Evolutionary conservation across 768 basidiomycete genomes (phyloP).

Genomic region (Lentinula raphanica): DNA sequence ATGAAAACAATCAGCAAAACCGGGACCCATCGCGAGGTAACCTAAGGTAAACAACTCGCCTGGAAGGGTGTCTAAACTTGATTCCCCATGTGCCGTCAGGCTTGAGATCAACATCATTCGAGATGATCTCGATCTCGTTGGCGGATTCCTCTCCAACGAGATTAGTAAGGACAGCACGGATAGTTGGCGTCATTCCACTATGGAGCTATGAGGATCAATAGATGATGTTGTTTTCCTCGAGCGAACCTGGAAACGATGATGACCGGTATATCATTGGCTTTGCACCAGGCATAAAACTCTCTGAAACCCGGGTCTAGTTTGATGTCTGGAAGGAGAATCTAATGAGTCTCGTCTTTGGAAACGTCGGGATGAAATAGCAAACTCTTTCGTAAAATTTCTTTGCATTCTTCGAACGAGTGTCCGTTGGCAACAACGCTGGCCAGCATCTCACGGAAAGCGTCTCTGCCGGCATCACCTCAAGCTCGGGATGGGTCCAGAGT

Average conservation of each 20-base stretch:
- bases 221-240: not conserved
- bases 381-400: slow-evolving; percentile 70
- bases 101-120: slow-evolving; percentile 77
- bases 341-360: not conserved
- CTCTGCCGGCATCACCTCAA: slow-evolving; percentile 58
- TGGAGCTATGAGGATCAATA: not conserved
- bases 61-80: slow-evolving; percentile 83
- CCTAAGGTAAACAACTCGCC: slow-evolving; percentile 53
- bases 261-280: slow-evolving; percentile 73
- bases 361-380: slow-evolving; percentile 19
- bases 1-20: slow-evolving; percentile 4
- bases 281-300: slow-evolving; percentile 83
- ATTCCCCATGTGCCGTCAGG: slow-evolving; percentile 74
- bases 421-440: slow-evolving; percentile 69
- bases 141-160: slow-evolving; percentile 72
- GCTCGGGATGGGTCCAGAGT: slow-evolving; percentile 13
- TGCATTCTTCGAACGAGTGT: slow-evolving; percentile 83
- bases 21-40: too few species aligned
- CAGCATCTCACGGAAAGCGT: slow-evolving; percentile 86
- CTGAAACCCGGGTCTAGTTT: slow-evolving; percentile 85
- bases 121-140: slow-evolving; percentile 79
- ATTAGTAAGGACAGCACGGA: slow-evolving; percentile 83
- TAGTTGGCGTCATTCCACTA: slow-evolving; percentile 92
- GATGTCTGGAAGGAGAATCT: slow-evolving; percentile 51
- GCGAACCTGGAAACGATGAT: slow-evolving; percentile 86